Evolutionary conservation across 2,329 filamentous ascomycete genomes (phyloP).

Genomic region (Diaporthe amygdali): DNA sequence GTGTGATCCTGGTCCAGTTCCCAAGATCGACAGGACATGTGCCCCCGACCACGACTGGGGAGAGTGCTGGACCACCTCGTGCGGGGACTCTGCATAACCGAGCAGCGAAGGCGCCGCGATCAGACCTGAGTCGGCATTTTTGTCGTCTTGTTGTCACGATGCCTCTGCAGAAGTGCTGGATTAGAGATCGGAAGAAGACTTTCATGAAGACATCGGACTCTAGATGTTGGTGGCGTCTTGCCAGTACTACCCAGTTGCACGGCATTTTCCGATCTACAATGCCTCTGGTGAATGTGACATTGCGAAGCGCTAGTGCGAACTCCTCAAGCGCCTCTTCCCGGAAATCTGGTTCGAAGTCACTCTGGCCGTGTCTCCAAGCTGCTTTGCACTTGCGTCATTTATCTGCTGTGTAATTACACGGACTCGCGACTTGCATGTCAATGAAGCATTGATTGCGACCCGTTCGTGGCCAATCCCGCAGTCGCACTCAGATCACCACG

Average conservation of each 20-base stretch:
- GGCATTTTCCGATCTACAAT: no score
- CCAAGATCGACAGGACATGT: neutral
- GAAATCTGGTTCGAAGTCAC: neutral
- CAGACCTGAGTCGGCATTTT: slow-evolving; percentile 4
- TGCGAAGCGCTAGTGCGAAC: neutral
- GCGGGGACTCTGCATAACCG: neutral
- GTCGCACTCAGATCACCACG: neutral
- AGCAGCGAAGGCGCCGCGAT: neutral
- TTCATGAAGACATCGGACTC: neutral
- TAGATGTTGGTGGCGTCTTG: neutral
- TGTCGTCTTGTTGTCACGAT: neutral
- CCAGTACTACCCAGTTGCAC: neutral
- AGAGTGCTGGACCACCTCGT: neutral
- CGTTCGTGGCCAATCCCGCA: neutral
- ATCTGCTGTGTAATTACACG: neutral
- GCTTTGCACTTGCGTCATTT: neutral
- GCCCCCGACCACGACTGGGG: neutral
- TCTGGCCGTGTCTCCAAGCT: neutral
- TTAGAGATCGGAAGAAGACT: neutral
- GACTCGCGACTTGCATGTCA: neutral
- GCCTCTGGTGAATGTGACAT: neutral
- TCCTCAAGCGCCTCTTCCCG: neutral
- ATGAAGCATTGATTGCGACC: neutral
- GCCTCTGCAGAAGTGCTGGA: neutral
- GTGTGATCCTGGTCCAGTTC: neutral